Conservation (phyloP, 306 rosid genomes). For the Neltuma alba region DNA sequence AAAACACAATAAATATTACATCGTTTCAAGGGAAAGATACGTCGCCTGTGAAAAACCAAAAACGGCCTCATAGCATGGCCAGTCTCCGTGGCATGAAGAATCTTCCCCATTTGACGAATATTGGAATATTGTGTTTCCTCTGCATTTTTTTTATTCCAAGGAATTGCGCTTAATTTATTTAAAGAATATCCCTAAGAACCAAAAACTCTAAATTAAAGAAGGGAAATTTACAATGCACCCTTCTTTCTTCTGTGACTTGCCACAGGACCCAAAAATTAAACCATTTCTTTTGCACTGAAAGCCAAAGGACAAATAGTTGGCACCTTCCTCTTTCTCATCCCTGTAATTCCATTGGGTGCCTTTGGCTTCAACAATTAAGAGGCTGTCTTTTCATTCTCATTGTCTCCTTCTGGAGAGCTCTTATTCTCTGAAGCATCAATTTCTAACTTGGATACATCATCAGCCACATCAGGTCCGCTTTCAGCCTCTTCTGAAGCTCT, state of each 20-base stretch:
- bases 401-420: slow-evolving; percentile 11
- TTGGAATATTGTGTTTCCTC: slow-evolving; percentile 38
- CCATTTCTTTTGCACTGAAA: slow-evolving; percentile 33
- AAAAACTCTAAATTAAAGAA: slow-evolving; percentile 30
- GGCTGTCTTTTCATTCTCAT: slow-evolving; percentile 9
- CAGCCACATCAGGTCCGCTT: slow-evolving; percentile 37
- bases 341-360: slow-evolving; percentile 27
- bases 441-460: slow-evolving; percentile 53
- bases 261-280: slow-evolving; percentile 32
- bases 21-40: too few relatives aligned
- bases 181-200: slow-evolving; percentile 56
- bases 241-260: slow-evolving; percentile 38
- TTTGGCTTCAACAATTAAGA: slow-evolving; percentile 41
- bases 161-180: slow-evolving; percentile 36
- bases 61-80: too few relatives aligned
- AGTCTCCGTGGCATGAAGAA: slow-evolving; percentile 19
- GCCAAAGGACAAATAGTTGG: slow-evolving; percentile 36
- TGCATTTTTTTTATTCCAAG: slow-evolving; percentile 41
- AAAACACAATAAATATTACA: too few relatives aligned
- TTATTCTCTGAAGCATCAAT: slow-evolving; percentile 30
- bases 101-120: neutral
- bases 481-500: slow-evolving; percentile 45
- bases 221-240: slow-evolving; percentile 44
- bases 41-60: too few relatives aligned
- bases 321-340: slow-evolving; percentile 1